A percentile compares a stretch with the other conserved stretches of the same genome.
Evolutionary conservation across 148 eudicot species (phyloP).

Genomic region (Dianthus caryophyllus): DNA sequence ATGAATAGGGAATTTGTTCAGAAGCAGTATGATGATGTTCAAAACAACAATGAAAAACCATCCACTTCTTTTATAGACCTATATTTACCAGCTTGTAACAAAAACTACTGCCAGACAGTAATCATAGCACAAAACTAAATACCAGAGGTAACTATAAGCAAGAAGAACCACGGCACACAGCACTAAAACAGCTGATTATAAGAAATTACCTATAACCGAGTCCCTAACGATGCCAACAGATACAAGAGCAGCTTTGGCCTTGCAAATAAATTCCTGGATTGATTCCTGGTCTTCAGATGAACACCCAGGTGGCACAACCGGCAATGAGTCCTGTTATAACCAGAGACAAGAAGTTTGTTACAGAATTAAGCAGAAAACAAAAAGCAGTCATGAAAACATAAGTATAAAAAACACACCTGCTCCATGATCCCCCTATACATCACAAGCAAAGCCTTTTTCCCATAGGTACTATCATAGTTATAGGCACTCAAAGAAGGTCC

Average conservation of each 20-base stretch:
- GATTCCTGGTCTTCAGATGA: slow-evolving; percentile 75
- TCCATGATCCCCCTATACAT: slow-evolving; percentile 84
- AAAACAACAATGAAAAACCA: too few relatives aligned
- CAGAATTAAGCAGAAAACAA: not conserved
- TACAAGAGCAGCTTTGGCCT: slow-evolving; percentile 87
- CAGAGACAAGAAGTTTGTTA: slow-evolving; percentile 7
- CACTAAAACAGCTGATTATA: not conserved
- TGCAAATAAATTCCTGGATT: slow-evolving; percentile 59
- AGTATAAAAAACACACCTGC: slow-evolving; percentile 43
- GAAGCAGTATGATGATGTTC: not conserved
- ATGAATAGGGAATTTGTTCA: not conserved
- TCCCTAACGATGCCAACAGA: slow-evolving; percentile 96
- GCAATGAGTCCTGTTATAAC: slow-evolving; percentile 61
- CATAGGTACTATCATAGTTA: slow-evolving; percentile 86
- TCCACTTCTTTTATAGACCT: too few relatives aligned
- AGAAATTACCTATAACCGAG: slow-evolving; percentile 49
- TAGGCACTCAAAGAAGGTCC: slow-evolving; percentile 84
- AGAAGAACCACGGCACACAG: slow-evolving; percentile 4
- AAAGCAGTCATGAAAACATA: not conserved
- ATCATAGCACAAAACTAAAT: not conserved
- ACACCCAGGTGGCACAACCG: slow-evolving; percentile 91
- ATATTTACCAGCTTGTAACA: not conserved
- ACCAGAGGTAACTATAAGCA: not conserved
- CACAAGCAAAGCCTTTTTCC: slow-evolving; percentile 69
- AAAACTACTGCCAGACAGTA: not conserved